A percentile compares a stretch with the other conserved stretches of the same genome.
Conservation (phyloP, 169 alveolate genomes). For the Neospora caninum region DNA sequence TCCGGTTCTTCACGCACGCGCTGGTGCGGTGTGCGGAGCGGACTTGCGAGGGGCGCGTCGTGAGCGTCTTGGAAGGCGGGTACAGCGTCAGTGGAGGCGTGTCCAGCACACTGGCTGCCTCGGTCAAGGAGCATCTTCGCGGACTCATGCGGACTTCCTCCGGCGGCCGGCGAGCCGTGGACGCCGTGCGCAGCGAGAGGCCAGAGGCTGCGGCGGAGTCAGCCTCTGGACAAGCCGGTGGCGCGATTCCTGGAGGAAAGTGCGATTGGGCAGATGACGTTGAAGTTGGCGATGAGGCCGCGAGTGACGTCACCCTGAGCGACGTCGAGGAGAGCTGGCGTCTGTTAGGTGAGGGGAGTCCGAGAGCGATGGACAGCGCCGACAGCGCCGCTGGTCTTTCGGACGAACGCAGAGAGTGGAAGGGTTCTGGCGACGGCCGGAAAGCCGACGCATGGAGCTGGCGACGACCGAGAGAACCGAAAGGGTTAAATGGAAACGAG, state of each 20-base stretch:
- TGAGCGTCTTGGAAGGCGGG: constrained; percentile 99
- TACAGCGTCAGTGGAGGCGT: constrained; percentile 93
- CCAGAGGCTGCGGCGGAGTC: background rate
- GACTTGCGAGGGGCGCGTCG: constrained; percentile 92
- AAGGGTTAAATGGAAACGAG: too few species aligned
- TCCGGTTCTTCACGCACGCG: constrained; percentile 93
- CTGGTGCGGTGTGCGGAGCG: constrained; percentile 93
- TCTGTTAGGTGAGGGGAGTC: background rate
- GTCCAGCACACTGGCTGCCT: constrained; percentile 93
- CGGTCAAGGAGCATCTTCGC: constrained; percentile 92
- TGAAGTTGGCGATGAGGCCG: constrained; percentile 7
- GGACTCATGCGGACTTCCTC: constrained; percentile 73
- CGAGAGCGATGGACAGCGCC: background rate
- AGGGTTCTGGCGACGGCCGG: too few species aligned
- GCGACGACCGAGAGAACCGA: too few species aligned
- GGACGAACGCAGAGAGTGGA: too few species aligned
- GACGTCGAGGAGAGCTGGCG: constrained; percentile 36
- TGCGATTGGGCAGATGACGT: background rate
- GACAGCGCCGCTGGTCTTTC: too few species aligned
- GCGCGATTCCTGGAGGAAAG: background rate
- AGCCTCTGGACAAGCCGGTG: background rate
- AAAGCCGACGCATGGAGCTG: too few species aligned
- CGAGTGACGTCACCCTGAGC: constrained; percentile 21
- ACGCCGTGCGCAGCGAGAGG: background rate
- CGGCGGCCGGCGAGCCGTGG: background rate